Evolutionary conservation across 2,329 filamentous ascomycete species (phyloP), one percentile per base, ranked within the genome.

Genomic region (Sporothrix brunneoviolacea): DNA sequence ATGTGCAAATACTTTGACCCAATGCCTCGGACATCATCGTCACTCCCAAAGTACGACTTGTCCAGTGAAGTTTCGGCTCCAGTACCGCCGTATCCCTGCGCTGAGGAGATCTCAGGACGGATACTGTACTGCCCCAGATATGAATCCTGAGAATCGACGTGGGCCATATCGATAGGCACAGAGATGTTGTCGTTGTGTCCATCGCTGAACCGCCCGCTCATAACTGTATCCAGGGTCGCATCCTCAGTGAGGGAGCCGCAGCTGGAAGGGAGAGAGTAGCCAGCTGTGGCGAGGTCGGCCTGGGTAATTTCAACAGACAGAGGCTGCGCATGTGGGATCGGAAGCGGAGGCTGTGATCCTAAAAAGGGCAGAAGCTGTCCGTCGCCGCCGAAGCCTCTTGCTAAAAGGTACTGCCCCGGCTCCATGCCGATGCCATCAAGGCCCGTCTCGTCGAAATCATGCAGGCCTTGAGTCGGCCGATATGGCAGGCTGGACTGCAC

Each of bases 211-310:
- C 62, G 57, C 27, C 64, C 56, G 16, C 62, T 67, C 64, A 64
- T 64, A 7, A 61, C 59, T 8, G 61, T 58, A 3, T 63, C 65
- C 27, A 63, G 58, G 2, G 63, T 65, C 13, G 61, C 58, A 27
- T 59, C 62, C 10, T 65, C 64, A 3, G 64, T 66, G 59, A 68
- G 64, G 10, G 66, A 68, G 44, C 60, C 66, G 36, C 65, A 67
- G 15, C n/a, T 60, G 47, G 42, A 61, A 16, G 35, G 12, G 10
- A 33, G 24, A 28, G 24, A 5, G 24, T 6, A 28, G 10, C 24
- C 24, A 6, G 6, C 24, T 10, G 10, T 28, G 24, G 24, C 24
- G 10, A 28, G 10, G 10, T 28, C 24, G 24, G 24, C 39, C 21
- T 27, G 30, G 5, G 32, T 15, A 12, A 37, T 27, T 28, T n/a